These are phyloP conservation scores for Exsudoporus frostii DNA, from an alignment of 768 basidiomycete genomes.

Conservation along the genomic window DNA sequence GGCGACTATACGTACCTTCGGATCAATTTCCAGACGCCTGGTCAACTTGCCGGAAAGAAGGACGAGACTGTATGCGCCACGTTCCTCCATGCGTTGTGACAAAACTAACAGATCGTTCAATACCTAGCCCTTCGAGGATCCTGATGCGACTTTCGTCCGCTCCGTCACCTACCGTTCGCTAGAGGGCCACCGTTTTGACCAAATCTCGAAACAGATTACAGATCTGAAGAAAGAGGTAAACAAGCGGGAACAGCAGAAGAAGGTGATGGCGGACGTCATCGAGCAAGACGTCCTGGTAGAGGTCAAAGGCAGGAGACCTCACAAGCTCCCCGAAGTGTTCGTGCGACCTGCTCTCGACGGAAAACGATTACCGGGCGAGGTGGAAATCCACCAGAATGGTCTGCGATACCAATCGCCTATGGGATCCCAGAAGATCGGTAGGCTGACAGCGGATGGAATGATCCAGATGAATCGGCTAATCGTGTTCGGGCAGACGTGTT, in stretches of 20 bases:
- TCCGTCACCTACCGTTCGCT: constrained; percentile 91
- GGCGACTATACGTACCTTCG: constrained; percentile 91
- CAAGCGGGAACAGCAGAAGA: constrained; percentile 96
- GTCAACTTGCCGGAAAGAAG: constrained; percentile 96
- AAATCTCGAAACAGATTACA: constrained; percentile 86
- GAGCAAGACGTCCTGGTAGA: constrained; percentile 91
- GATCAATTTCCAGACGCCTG: constrained; percentile 98
- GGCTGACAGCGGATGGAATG: constrained; percentile 23
- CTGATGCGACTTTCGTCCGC: constrained; percentile 93
- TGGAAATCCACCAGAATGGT: constrained; percentile 98
- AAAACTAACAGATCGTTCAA: not conserved
- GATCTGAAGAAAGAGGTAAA: constrained; percentile 95
- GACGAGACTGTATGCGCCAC: constrained; percentile 80
- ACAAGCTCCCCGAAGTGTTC: constrained; percentile 87
- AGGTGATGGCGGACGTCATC: constrained; percentile 96
- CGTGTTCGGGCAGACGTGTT: constrained; percentile 63
- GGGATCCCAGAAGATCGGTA: constrained; percentile 89
- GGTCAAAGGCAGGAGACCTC: constrained; percentile 82
- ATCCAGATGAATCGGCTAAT: not conserved
- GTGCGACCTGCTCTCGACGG: constrained; percentile 92
- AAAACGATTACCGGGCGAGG: constrained; percentile 93
- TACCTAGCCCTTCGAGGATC: constrained; percentile 88
- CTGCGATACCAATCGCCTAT: constrained; percentile 85
- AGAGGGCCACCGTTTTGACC: constrained; percentile 86
- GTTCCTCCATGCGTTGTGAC: not conserved